Evolutionary conservation across 1,284 basidiomycete genomes (phyloP), one percentile per base, ranked within the genome.

Genomic region (Trichosporon ovoides): DNA sequence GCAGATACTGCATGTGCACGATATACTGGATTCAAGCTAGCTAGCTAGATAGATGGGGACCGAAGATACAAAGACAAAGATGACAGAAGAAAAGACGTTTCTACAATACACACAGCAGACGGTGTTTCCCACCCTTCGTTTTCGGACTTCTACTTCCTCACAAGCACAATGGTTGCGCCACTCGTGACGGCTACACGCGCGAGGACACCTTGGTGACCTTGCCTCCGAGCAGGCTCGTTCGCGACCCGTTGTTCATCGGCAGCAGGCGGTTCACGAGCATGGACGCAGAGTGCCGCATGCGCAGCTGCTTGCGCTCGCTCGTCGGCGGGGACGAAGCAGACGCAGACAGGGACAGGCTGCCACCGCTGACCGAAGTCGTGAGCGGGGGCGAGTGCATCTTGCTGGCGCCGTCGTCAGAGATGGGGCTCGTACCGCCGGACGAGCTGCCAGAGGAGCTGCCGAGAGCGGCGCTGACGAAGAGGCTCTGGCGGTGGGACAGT

Each of bases 231-330:
- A 48, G 22, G 16, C 24, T 31, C 43, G 43, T n/a, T 22, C 28
- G 24, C 22, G 14, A n/a, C 14, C 43, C 43, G n/a, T 28, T 48
- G 43, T 48, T 48, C 43, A 48, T 48, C 14, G 43, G 43, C 43
- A 48, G 43, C 24, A 48, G 43, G 4, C 43, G 43, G 43, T 48
- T 48, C 16, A 48, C 43, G 16, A 48, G 43, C 43, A 48, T 48
- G 43, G 22, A 28, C 13, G 43, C 43, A 22, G 43, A 48, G 43
- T 48, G 43, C 14, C 43, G 43, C 43, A 48, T 48, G 24, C 43
- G 43, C 24, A 48, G 43, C 43, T 48, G 43, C 43, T 48, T 48
- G 43, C 43, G 43, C 43, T 48, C 43, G 43, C 43, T 48, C 2
- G 14, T 31, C 7, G 14, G 22, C 2, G 7, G n/a, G n/a, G n/a